Evolutionary conservation across 371 early-diverging fungal genomes (phyloP).

Genomic region (Dinochytrium kinnereticum): DNA sequence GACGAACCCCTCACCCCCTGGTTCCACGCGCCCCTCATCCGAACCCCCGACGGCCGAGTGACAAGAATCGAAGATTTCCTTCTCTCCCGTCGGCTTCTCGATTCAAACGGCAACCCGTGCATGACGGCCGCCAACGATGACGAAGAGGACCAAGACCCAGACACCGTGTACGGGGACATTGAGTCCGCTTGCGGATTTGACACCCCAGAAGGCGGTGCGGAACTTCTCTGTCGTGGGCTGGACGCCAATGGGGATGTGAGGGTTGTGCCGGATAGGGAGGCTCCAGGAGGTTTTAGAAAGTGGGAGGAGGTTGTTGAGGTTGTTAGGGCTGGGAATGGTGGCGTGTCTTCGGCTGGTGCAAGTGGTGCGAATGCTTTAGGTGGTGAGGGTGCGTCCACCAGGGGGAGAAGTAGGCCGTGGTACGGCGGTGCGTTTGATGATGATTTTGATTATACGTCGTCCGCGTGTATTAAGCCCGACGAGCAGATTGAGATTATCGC

Average conservation of each 20-base stretch:
- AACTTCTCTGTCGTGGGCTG: constrained; percentile 5
- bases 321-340: background rate
- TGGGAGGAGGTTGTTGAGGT: constrained; percentile 16
- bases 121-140: background rate
- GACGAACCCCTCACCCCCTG: background rate
- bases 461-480: background rate
- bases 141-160: no score
- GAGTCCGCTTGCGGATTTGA: constrained; percentile 12
- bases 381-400: background rate
- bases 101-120: constrained; percentile 11
- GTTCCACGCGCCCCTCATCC: background rate
- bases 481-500: background rate
- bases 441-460: background rate
- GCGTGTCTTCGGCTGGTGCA: background rate
- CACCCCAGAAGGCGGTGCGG: constrained; percentile 12
- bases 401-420: background rate
- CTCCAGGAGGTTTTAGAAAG: background rate
- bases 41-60: background rate
- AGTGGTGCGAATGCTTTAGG: no score
- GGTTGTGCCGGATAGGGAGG: background rate
- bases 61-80: constrained; percentile 7
- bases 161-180: background rate
- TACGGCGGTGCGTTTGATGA: background rate
- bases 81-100: constrained; percentile 15
- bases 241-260: constrained; percentile 15